Base-by-base conservation (phyloP, 2,329 filamentous ascomycete genomes). In the Madurella fahalii region DNA sequence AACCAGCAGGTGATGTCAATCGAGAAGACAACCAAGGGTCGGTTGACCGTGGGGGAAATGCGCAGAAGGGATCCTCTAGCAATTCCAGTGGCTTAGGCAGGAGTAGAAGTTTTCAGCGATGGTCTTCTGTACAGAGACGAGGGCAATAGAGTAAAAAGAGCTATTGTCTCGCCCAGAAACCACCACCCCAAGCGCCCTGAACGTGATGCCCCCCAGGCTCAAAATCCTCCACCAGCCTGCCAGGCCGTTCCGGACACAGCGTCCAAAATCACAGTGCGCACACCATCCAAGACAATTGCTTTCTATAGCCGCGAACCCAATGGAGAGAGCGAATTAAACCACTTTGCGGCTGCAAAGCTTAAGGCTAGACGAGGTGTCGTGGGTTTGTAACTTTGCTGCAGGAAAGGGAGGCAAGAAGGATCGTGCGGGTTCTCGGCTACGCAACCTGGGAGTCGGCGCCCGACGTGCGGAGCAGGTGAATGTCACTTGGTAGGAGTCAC, bases 141-240 rank as follows among this genome's bases (percentile, higher is more conserved):
- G 53, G 48, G 55, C 54, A 61, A 54, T 52, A 54, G 55, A 44
- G 50, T 32, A 40, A 50, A 54, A 53, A 41, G 37, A 52, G 44
- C 58, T 58, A 58, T 59, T 53, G 47, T 53, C 52, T 40, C 53
- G 40, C 54, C 47, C 55, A 30, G 40, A 13, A 31, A 50, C 52
- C 15, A 43, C 48, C 50, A 54, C 32, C 44, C 34, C 37, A 25
- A 32, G 42, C 47, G 46, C 52, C 31, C 32, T 12, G n/a, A 32
- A 9, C 32, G 30, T n/a, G 12, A 15, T 42, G 20, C 13, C 43
- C 49, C 41, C 44, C 47, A 43, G 5, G n/a, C 20, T 44, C 37
- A 11, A 49, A 47, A 53, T 47, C 52, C 49, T 46, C 47, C 47
- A 51, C 54, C 54, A 44, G 20, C 32, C 57, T 16, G 40, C 13